Conservation (phyloP, 2,329 filamentous ascomycete species). For the Alternaria angustiovoidea region DNA sequence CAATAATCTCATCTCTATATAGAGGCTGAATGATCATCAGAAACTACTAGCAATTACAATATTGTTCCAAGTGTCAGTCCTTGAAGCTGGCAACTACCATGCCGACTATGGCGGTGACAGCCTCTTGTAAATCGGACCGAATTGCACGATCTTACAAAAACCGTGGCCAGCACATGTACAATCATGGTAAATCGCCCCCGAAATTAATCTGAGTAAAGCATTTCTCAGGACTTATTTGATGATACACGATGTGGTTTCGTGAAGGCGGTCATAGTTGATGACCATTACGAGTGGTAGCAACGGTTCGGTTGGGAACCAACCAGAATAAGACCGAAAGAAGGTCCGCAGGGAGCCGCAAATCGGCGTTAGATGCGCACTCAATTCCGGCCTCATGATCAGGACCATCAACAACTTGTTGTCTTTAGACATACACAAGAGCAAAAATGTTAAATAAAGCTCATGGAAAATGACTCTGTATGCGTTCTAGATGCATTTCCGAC, state of each 20-base stretch:
- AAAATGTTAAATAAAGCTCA: no score
- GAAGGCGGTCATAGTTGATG: background rate
- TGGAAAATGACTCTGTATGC: background rate
- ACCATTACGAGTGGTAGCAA: background rate
- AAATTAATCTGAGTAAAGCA: background rate
- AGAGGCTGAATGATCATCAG: background rate
- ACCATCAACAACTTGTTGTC: background rate
- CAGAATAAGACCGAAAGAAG: slow-evolving; percentile 11
- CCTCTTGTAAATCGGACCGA: background rate
- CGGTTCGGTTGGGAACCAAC: slow-evolving; percentile 22
- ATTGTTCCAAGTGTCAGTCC: background rate
- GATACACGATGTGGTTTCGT: background rate
- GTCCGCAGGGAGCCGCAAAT: slow-evolving; percentile 17
- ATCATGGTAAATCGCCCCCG: no score
- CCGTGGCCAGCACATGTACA: background rate
- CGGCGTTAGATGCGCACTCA: slow-evolving; percentile 1
- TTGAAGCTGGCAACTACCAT: background rate
- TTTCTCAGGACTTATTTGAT: background rate
- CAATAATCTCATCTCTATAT: background rate
- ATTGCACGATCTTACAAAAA: background rate
- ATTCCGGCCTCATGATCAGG: slow-evolving; percentile 4
- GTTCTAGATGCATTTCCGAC: no score
- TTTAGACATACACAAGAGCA: background rate
- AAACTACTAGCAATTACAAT: background rate
- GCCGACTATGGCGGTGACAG: background rate